A percentile compares a stretch with the other conserved stretches of the same genome.
Evolutionary conservation across 108 stramenopile genomes (phyloP).

Genomic region (Nitzschia sp.): DNA sequence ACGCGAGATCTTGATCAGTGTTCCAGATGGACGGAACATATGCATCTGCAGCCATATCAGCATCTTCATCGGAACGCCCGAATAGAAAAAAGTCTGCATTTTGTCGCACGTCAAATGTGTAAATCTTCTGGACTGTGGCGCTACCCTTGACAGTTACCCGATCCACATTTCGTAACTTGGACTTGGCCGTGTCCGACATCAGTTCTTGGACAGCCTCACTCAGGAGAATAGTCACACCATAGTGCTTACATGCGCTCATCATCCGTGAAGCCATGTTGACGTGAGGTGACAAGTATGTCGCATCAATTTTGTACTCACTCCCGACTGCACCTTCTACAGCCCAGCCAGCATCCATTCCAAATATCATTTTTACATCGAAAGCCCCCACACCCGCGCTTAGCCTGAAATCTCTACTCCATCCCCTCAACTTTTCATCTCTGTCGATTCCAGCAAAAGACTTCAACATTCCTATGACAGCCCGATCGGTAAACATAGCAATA

Average conservation of each 20-base stretch:
- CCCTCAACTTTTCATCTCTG: constrained; percentile 63
- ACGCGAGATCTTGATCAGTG: constrained; percentile 75
- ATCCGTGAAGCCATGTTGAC: constrained; percentile 95
- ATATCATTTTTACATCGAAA: constrained; percentile 64
- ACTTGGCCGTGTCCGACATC: constrained; percentile 57
- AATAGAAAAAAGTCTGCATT: constrained; percentile 76
- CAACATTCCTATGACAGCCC: constrained; percentile 80
- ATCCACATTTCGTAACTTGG: constrained; percentile 70
- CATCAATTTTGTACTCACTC: constrained; percentile 89
- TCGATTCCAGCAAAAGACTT: constrained; percentile 78
- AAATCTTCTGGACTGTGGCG: constrained; percentile 71
- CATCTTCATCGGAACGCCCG: constrained; percentile 66
- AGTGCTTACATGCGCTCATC: constrained; percentile 90
- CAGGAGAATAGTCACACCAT: constrained; percentile 73
- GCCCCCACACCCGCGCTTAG: constrained; percentile 54
- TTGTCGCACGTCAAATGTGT: constrained; percentile 75
- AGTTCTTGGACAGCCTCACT: constrained; percentile 67
- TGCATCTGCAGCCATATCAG: constrained; percentile 66
- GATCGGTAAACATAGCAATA: constrained; percentile 72
- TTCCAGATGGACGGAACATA: constrained; percentile 72
- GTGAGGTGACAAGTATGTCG: constrained; percentile 94
- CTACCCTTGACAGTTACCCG: constrained; percentile 86
- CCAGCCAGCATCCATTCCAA: constrained; percentile 98
- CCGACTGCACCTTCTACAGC: constrained; percentile 94
- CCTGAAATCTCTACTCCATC: constrained; percentile 71